Evolutionary conservation across 2,329 filamentous ascomycete species (phyloP), one percentile per base, ranked within the genome.

Genomic region (Penicillium sp.): DNA sequence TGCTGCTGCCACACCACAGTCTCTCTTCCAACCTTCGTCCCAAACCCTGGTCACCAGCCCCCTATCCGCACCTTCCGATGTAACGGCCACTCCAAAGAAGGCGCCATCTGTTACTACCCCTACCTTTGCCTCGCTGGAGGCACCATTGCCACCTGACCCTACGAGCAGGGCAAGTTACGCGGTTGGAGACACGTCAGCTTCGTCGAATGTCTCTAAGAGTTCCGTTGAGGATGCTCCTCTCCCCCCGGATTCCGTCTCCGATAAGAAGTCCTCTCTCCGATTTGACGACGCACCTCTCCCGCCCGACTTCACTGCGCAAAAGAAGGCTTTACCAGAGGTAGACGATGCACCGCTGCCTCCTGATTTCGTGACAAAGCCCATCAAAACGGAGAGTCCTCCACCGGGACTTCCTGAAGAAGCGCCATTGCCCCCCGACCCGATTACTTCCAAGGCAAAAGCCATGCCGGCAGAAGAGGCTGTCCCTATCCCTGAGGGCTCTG

Each of bases 131-230:
- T 61, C 62, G 28, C 58, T 74, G 9, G 76, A 79, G 63, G 63
- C 75, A 10, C 81, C 81, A 10, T 69, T 83, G 38, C 81, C 81
- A 4, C 81, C 81, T 17, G 80, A 83, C 44, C 66, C 81, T 5
- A 81, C 79, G n/a, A 83, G 79, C 62, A 81, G 78, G 68, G 75
- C 74, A 40, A 74, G 67, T 13, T 83, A 82, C 68, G 77, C 77
- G 9, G 76, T 81, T 28, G 81, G 80, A 5, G 81, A 83, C 61
- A 82, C 81, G n/a, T 82, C 81, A 4, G 79, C 76, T 9, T 82
- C 80, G 9, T 81, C 79, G 3, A 76, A 77, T 58, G 75, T 77
- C 5, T 81, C 79, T 5, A 78, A 77, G 56, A 73, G 68, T 44
- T 79, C 79, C 6, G 60, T 71, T 47, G 79, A 81, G 10, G 79